Base-by-base conservation (phyloP, 176 grass and related monocot genomes). In the Cymbopogon citratus region DNA sequence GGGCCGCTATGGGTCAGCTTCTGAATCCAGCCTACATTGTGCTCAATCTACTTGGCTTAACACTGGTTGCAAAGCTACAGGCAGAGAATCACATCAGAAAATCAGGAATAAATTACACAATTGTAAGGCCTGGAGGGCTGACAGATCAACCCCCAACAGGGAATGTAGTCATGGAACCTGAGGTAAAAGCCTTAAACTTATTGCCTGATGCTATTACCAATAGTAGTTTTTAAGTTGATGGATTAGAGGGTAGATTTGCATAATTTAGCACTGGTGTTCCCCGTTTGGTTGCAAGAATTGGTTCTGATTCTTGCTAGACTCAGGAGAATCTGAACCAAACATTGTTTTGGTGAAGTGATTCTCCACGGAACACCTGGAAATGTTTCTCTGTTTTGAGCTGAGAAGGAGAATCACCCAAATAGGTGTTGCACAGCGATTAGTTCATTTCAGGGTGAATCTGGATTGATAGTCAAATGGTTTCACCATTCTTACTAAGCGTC, bases 61-160 rank as follows among this genome's bases (percentile, higher is more conserved):
- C 86, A 14, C 87, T 94, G 36, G 70, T 94, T n/a, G 86, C 91
- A 31, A 94, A 94, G 79, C 83, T 94, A 9, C 88, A 94, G 66
- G 91, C 91, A 24, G 91, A 94, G 69, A 90, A 91, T 48, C 75
- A 89, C 66, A 91, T 91, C 5, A 88, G 80, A 63, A 76, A 46
- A 14, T 94, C 91, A 34, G 91, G 91, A 35, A 94, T 94, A 73
- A 91, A 94, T 40, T 94, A 94, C 76, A 94, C 91, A 1, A 94
- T 94, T 49, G 79, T 94, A 64, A 86, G 91, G 83, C 88, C 91
- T 78, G 91, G 91, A 73, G 91, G 91, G 24, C 65, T 94, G 29
- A 94, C 86, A 51, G 83, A 94, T 23, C 83, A 94, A 34, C 83
- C 88, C 6, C 13, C 91, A 21, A 65, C 72, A 3, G 88, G 86